These are phyloP conservation scores for Colletotrichum limetticola DNA, from an alignment of 2,329 filamentous ascomycete species.

Conservation along the genomic window DNA sequence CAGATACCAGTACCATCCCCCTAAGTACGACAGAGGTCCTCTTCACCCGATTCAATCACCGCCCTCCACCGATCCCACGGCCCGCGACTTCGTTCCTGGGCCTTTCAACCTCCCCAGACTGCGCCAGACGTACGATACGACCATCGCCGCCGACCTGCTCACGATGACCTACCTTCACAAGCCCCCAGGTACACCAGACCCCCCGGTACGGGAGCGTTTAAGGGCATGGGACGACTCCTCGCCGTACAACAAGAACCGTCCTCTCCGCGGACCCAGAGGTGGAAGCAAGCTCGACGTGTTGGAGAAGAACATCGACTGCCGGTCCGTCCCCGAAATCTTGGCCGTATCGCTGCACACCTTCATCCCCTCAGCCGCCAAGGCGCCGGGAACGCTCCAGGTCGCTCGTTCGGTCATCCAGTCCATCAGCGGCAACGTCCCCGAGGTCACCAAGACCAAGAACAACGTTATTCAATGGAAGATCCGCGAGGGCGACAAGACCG, in stretches of 20 bases:
- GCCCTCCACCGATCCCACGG: conserved; percentile 85
- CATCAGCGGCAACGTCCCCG: conserved; percentile 81
- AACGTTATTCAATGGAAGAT: conserved; percentile 82
- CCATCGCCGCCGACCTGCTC: conserved; percentile 87
- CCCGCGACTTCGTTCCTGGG: conserved; percentile 88
- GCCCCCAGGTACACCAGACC: conserved; percentile 76
- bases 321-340: conserved; percentile 84
- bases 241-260: conserved; percentile 93
- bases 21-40: conserved; percentile 93
- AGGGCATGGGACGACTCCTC: conserved; percentile 90
- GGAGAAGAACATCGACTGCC: conserved; percentile 80
- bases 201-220: conserved; percentile 71
- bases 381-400: conserved; percentile 81
- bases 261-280: conserved; percentile 85
- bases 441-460: conserved; percentile 74
- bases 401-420: conserved; percentile 86
- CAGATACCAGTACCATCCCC: conserved; percentile 92
- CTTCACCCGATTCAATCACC: conserved; percentile 93
- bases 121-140: conserved; percentile 89
- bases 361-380: conserved; percentile 75
- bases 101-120: conserved; percentile 90
- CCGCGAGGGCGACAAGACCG: conserved; percentile 75
- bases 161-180: conserved; percentile 88
- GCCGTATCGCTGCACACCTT: conserved; percentile 84
- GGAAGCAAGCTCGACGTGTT: conserved; percentile 76